A percentile compares a stretch with the other conserved stretches of the same genome.
Evolutionary conservation across 2,329 filamentous ascomycete genomes (phyloP).

Genomic region (Talaromyces albobiverticillius): DNA sequence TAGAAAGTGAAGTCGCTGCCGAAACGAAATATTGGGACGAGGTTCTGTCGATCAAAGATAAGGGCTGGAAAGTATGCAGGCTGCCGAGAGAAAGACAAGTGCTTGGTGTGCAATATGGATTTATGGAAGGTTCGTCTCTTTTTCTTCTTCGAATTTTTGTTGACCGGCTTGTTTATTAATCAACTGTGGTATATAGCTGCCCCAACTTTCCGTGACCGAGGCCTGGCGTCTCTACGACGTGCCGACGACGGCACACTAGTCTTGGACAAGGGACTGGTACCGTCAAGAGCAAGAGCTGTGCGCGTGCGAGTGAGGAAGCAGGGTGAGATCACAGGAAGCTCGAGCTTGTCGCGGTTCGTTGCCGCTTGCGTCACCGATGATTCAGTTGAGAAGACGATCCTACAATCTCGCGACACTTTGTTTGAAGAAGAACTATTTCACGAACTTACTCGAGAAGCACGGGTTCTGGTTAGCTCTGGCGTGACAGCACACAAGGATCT

Average conservation of each 20-base stretch:
- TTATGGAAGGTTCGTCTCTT: conserved; percentile 62
- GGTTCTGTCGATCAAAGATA: conserved; percentile 73
- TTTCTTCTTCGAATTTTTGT: not conserved
- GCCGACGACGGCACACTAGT: conserved; percentile 70
- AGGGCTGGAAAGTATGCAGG: conserved; percentile 81
- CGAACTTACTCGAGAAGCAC: conserved; percentile 79
- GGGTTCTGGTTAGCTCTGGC: conserved; percentile 66
- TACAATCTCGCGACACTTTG: conserved; percentile 49
- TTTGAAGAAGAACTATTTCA: conserved; percentile 77
- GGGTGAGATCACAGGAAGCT: conserved; percentile 58
- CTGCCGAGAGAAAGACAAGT: conserved; percentile 70
- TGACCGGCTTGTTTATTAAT: not conserved
- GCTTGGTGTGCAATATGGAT: conserved; percentile 85
- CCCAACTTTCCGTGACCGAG: conserved; percentile 61
- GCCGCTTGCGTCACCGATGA: conserved; percentile 21
- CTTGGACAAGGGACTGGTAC: conserved; percentile 62
- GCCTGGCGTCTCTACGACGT: conserved; percentile 76
- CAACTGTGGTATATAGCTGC: conserved; percentile 38
- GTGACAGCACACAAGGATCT: conserved; percentile 62
- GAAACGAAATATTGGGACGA: conserved; percentile 90
- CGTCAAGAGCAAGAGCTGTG: conserved; percentile 57
- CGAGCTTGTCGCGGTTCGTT: conserved; percentile 24
- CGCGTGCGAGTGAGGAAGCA: conserved; percentile 64
- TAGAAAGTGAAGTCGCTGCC: conserved; percentile 72
- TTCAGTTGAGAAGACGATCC: conserved; percentile 35